phyloP scores from a whole-genome alignment of 192 early-diverging fungal species.

The Coemansia sp. region DNA sequence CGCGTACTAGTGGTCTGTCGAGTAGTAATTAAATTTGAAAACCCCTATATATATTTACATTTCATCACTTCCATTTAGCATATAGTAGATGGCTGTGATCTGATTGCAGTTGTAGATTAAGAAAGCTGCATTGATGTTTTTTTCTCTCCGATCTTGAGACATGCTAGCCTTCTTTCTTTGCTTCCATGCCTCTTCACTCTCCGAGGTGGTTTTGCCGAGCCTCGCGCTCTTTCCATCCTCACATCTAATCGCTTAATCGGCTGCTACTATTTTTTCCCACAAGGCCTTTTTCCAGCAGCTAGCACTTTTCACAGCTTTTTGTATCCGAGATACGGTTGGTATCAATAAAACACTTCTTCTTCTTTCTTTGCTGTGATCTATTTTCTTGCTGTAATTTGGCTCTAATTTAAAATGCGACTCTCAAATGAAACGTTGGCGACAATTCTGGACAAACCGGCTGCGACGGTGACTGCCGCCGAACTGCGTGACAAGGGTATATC shows the following conservation, averaged over 20 bases:
- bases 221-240: too few species aligned
- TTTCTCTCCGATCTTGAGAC: not conserved
- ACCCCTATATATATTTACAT: not conserved
- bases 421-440: constrained; percentile 30
- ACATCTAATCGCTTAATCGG: too few species aligned
- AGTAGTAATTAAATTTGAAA: not conserved
- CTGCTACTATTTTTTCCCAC: too few species aligned
- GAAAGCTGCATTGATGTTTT: not conserved
- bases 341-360: too few species aligned
- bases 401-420: constrained; percentile 28
- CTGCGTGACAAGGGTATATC: constrained; percentile 62
- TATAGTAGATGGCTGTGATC: not conserved
- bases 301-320: too few species aligned
- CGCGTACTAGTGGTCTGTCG: not conserved
- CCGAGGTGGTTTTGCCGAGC: too few species aligned
- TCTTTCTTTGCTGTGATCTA: too few species aligned
- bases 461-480: constrained; percentile 59
- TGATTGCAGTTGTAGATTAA: not conserved
- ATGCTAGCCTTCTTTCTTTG: not conserved
- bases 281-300: too few species aligned
- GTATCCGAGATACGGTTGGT: too few species aligned
- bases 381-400: not conserved
- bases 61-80: not conserved
- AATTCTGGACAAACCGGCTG: constrained; percentile 7
- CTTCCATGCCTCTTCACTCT: too few species aligned